Conservation (phyloP, 805 yeast species). For the Torulaspora microellipsoides region DNA sequence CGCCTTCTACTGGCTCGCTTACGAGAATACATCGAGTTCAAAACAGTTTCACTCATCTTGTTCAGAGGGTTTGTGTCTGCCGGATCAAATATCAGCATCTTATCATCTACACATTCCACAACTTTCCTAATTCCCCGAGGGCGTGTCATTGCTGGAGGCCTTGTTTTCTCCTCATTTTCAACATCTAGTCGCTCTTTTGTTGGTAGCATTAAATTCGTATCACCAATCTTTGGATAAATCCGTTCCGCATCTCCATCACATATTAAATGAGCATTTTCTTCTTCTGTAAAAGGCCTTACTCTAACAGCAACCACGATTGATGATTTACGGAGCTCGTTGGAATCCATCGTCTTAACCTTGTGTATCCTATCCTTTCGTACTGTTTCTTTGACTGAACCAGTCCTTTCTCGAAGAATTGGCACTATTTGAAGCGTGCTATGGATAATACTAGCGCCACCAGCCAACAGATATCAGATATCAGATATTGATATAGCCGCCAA, state of each 20-base stretch:
- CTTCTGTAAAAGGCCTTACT: conserved; percentile 72
- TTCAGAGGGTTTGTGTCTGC: conserved; percentile 59
- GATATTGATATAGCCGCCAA: no score
- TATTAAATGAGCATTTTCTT: conserved; percentile 49
- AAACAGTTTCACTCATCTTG: conserved; percentile 27
- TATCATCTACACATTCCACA: conserved; percentile 75
- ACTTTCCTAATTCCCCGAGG: conserved; percentile 62
- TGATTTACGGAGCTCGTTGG: conserved; percentile 37
- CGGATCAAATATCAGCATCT: conserved; percentile 85
- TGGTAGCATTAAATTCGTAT: conserved; percentile 19
- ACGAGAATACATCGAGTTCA: conserved; percentile 29
- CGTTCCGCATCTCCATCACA: conserved; percentile 34
- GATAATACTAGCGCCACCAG: neutral
- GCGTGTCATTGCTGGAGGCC: conserved; percentile 11
- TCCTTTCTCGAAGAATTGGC: no score
- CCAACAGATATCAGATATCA: neutral
- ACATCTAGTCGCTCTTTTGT: neutral
- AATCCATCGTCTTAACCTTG: no score
- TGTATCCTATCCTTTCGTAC: no score
- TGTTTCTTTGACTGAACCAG: no score
- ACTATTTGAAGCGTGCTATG: neutral
- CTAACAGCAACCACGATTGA: conserved; percentile 75
- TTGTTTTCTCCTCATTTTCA: conserved; percentile 10
- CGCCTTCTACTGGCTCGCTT: conserved; percentile 17
- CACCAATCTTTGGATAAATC: conserved; percentile 10